Evolutionary conservation across 352 stramenopile species (phyloP), one percentile per base, ranked within the genome.

Genomic region (Phytopythium chamaehyphon): DNA sequence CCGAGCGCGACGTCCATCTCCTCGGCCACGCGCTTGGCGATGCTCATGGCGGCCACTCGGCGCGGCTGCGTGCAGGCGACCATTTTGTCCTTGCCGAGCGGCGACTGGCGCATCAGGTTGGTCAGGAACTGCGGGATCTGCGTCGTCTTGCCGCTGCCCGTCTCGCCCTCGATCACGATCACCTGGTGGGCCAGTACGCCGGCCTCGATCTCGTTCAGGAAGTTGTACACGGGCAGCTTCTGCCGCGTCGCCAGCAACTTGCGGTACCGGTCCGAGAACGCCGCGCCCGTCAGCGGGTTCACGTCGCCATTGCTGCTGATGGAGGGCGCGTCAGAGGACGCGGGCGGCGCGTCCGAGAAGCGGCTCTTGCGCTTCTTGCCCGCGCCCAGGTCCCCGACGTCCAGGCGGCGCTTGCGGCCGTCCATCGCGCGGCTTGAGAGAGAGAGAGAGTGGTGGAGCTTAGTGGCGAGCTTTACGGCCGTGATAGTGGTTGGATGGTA

Each of bases 1-100:
- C 97, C 97, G 16, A 99, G 73, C 49, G 88, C 68, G 6, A 99
- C 97, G 67, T 99, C 96, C 93, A 99, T 98, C 68, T 99, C 97
- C 53, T 99, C 96, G 0, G 97, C 92, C 10, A 99, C 97, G 61
- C 97, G 96, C 58, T 92, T 88, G 21, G 97, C 97, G 58, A 99
- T 98, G 61, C 81, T 97, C 66, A 98, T 99, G 16, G 97, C 97
- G 2, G 97, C 97, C 35, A 99, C 97, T 64, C 97, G 83, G 45
- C 97, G 86, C 14, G 97, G 97, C 73, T 99, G 97, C 33, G 97
- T 99, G 62, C 96, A 99, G 23, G 83, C 93, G 54, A 98, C 76
- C 78, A 93, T 88, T 48, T 77, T 76, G 69, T 72, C 70, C 15
- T 62, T 77, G 15, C 87, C 81, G 43, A 74, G 86, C 5, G 73